A percentile compares a stretch with the other conserved stretches of the same genome.
These are phyloP conservation scores for Neurospora sp. DNA, from an alignment of 495 filamentous ascomycete species.

Conservation along the genomic window DNA sequence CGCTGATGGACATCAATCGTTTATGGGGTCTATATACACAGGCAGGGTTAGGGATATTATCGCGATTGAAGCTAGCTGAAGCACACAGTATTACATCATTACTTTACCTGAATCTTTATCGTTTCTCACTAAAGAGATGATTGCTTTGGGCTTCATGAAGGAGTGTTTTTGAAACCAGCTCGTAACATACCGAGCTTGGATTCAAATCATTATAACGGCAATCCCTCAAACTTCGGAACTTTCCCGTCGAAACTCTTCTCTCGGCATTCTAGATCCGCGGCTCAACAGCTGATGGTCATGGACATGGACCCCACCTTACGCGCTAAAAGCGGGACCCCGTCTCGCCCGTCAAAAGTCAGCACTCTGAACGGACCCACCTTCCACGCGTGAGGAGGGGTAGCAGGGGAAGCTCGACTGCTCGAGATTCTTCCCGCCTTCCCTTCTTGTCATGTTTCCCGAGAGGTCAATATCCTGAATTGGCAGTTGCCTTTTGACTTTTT, in stretches of 20 bases:
- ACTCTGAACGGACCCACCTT: neutral
- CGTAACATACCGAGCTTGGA: no score
- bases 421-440: neutral
- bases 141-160: no score
- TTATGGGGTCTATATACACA: neutral
- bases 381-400: neutral
- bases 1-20: neutral
- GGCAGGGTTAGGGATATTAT: neutral
- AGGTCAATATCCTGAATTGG: neutral
- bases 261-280: neutral
- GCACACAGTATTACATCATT: neutral
- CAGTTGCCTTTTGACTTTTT: neutral
- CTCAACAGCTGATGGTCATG: neutral
- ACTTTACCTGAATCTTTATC: neutral
- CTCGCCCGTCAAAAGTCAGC: neutral
- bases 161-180: no score
- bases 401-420: neutral
- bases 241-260: neutral
- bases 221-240: neutral
- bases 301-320: neutral
- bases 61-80: neutral
- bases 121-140: neutral
- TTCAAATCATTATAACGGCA: neutral
- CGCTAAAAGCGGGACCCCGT: neutral
- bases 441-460: neutral